phyloP scores from a whole-genome alignment of 2,329 filamentous ascomycete species.

The Gnomoniopsis sp. region DNA sequence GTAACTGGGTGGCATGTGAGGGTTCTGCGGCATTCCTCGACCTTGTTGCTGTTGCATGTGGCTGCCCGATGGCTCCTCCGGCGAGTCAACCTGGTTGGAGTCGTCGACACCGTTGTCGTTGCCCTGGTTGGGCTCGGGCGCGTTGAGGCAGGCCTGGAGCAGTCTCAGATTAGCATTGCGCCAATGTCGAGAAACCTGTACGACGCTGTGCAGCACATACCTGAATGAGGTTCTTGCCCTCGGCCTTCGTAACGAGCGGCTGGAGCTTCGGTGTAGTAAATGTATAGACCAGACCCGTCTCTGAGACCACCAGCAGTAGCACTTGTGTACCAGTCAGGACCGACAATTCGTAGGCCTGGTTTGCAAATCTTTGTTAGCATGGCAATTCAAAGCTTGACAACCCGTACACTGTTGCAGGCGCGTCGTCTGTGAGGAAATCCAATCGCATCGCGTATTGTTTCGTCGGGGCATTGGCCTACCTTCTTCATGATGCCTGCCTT shows the following conservation, averaged over 20 bases:
- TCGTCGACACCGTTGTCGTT: conserved; percentile 80
- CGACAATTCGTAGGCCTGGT: conserved; percentile 86
- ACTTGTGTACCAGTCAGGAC: conserved; percentile 98
- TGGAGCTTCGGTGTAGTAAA: conserved; percentile 98
- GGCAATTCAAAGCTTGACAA: background rate
- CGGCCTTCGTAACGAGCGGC: conserved; percentile 94
- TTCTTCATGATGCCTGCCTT: conserved; percentile 99
- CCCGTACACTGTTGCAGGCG: background rate
- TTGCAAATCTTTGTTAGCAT: conserved; percentile 16
- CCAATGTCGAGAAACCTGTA: conserved; percentile 1
- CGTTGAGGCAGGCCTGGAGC: conserved; percentile 85
- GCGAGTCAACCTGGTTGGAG: conserved; percentile 76
- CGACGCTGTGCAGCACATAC: conserved; percentile 48
- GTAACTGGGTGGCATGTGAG: conserved; percentile 62
- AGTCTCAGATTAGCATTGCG: conserved; percentile 29
- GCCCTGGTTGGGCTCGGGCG: conserved; percentile 80
- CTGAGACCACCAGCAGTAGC: conserved; percentile 90
- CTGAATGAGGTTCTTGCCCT: conserved; percentile 99
- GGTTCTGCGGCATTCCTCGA: conserved; percentile 61
- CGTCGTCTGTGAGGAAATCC: background rate
- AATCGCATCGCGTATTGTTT: background rate
- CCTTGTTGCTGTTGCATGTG: conserved; percentile 67
- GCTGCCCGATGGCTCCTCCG: conserved; percentile 78
- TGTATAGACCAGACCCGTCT: conserved; percentile 95
- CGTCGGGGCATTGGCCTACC: conserved; percentile 46